A percentile compares a stretch with the other conserved stretches of the same genome.
Conservation (phyloP, 768 basidiomycete genomes). For the Mycena haematopus region DNA sequence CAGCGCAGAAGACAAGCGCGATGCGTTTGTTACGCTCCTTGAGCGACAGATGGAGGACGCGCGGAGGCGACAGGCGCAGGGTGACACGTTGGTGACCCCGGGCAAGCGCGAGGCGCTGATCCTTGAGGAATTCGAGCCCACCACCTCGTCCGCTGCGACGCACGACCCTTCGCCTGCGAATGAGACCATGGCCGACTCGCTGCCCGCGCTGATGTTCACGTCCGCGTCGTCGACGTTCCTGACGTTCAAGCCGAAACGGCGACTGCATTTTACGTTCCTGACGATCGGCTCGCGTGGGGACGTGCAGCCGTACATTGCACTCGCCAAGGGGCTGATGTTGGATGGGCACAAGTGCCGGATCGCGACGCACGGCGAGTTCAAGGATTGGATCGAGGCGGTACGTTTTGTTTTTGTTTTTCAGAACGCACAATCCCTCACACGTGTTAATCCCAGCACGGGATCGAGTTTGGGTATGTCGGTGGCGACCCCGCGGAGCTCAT, state of each 20-base stretch:
- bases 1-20: constrained; percentile 76
- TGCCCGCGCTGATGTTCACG: constrained; percentile 95
- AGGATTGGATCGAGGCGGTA: constrained; percentile 94
- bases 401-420: constrained; percentile 39
- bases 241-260: constrained; percentile 90
- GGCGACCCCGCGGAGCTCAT: constrained; percentile 98
- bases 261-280: constrained; percentile 90
- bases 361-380: constrained; percentile 95
- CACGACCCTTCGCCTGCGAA: constrained; percentile 53
- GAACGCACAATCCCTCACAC: constrained; percentile 12
- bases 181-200: constrained; percentile 68
- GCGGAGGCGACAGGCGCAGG: constrained; percentile 52
- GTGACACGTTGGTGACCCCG: constrained; percentile 49
- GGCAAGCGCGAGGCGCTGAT: constrained; percentile 77
- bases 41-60: constrained; percentile 83
- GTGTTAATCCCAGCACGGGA: constrained; percentile 72
- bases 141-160: constrained; percentile 40
- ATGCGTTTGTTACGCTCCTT: constrained; percentile 76
- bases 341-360: constrained; percentile 92
- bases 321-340: constrained; percentile 88
- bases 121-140: constrained; percentile 83
- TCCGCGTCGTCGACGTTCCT: constrained; percentile 96
- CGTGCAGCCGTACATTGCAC: constrained; percentile 97
- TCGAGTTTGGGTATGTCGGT: constrained; percentile 92
- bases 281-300: constrained; percentile 97